Base-by-base conservation (phyloP, 2,329 filamentous ascomycete genomes). In the Endothia cerciana region DNA sequence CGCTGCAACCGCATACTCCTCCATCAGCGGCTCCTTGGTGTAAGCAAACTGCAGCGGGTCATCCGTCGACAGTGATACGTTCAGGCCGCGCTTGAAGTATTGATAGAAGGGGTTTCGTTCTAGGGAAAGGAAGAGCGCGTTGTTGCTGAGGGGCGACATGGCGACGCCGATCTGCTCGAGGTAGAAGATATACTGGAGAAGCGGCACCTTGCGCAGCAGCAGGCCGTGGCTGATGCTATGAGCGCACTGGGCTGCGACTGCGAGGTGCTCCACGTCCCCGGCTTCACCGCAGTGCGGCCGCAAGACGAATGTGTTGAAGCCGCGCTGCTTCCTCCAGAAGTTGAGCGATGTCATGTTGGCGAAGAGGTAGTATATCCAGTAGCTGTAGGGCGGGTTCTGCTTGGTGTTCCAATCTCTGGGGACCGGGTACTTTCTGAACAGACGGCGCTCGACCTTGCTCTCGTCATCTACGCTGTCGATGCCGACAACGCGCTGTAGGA, bases 131-230 rank as follows among this genome's bases (percentile, higher is more conserved):
- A 99, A 99, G 40, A 99, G 81, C 0, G 95, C 95, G 73, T 99
- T 99, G 81, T 99, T 99, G 77, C 93, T 97, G 56, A 99, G 84
- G 2, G 95, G 95, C n/a, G 94, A 98, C 95, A 99, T 99, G 68
- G 95, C 95, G 69, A 99, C 95, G 65, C 95, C 95, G 69, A 99
- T 97, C 75, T 98, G 94, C 74, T 99, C 94, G 25, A 99, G 87
- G 73, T 99, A 99, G 80, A 97, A 99, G 60, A 98, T 88, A 77
- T 99, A 99, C 77, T 99, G 95, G 64, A 99, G 80, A 67, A 99
- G 80, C 2, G 95, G 95, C 2, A 98, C 94, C 76, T 99, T 99
- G 69, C 95, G 90, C 47, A 99, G 85, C 63, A 97, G 81, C 63
- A 99, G 86, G 25, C 95, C 95, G 75, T 99, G 95, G 73, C 93